Evolutionary conservation across 805 yeast genomes (phyloP), one percentile per base, ranked within the genome.

Genomic region (Starmerella stellata): DNA sequence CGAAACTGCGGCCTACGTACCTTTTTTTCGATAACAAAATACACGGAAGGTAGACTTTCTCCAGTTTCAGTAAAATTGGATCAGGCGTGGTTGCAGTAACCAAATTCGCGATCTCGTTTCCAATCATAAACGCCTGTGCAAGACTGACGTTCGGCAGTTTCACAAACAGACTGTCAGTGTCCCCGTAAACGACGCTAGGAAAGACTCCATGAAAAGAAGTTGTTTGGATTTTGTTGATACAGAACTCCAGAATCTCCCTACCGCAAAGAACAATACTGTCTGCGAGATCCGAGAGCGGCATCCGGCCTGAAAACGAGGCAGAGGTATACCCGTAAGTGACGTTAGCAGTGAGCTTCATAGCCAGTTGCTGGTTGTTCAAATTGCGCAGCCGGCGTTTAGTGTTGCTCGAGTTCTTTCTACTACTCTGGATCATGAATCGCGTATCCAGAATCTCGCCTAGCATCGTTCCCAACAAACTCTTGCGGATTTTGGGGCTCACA

Each of bases 241-340:
- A 77, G 37, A 66, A 65, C 38, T 74, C 74, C 36, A 90, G 59
- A 0, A 82, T 77, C 56, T 87, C 95, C 38, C 96, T 63, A 0
- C 90, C 98, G 0, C 90, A 74, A 18, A 83, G 73, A 1, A 90
- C 98, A 54, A 90, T 81, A 11, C 92, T 78, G 59, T 90, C 98
- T 0, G 98, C 94, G 23, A 90, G 67, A 53, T 85, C 96, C 0
- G 93, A 74, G 50, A 90, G 80, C 0, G 98, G 96, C 98, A 90
- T 90, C 45, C 98, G 63, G 0, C 98, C 98, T 7, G 94, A 81
- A 52, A 78, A 90, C 0, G 94, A 73, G 0, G 98, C 98, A 1
- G 95, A 78, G 0, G 95, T 69, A 53, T 90, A 90, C 0, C 98
- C 98, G 59, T 90, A 90, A 0, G 95, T 87, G 7, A 90, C 98